Evolutionary conservation across 306 rosid species (phyloP).

Genomic region (Cotoneaster glaucophyllus): DNA sequence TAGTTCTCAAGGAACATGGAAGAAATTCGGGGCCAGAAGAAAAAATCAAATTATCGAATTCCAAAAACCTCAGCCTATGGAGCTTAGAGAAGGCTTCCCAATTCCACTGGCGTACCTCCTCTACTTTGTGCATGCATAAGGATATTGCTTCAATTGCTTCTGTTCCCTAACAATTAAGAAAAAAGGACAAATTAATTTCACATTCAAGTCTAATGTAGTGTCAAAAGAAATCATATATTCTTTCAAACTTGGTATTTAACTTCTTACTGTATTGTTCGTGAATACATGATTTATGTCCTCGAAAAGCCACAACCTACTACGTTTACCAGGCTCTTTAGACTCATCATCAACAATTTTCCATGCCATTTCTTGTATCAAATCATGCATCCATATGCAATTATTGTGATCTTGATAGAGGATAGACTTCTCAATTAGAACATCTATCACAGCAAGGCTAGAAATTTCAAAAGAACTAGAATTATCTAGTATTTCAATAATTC

Average conservation of each 20-base stretch:
- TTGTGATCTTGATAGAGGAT: not conserved
- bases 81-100: not conserved
- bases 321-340: no score
- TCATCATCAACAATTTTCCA: not conserved
- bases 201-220: not conserved
- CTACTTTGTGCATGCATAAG: not conserved
- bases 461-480: not conserved
- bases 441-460: not conserved
- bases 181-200: not conserved
- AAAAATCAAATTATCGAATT: not conserved
- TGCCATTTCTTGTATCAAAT: constrained; percentile 10
- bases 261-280: not conserved
- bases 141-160: constrained; percentile 1
- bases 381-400: not conserved
- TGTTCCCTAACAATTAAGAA: not conserved
- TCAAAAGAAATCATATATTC: not conserved
- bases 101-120: constrained; percentile 14
- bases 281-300: accelerated
- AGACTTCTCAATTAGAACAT: not conserved
- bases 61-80: constrained; percentile 1
- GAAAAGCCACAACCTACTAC: no score
- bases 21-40: not conserved
- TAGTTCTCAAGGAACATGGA: not conserved
- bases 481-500: not conserved
- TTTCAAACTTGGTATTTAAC: not conserved